Conservation (phyloP, 768 basidiomycete genomes). For the Mycena amicta region DNA sequence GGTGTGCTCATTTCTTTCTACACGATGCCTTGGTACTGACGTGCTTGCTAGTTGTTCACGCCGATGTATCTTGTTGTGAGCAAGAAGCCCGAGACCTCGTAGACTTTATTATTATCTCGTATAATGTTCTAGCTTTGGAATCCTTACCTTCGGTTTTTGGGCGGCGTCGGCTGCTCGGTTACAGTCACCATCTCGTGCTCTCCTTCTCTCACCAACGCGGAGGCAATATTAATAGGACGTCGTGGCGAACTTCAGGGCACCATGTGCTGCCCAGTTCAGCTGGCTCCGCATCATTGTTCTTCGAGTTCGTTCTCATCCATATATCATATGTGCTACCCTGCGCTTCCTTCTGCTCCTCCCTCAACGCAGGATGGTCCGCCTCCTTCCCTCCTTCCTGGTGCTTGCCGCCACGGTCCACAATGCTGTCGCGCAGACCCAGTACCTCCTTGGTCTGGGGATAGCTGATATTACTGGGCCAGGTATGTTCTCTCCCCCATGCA, state of each 20-base stretch:
- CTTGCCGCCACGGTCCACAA: conserved; percentile 11
- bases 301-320: too few relatives aligned
- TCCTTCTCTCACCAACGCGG: too few relatives aligned
- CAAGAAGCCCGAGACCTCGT: conserved; percentile 29
- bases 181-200: too few relatives aligned
- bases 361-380: conserved; percentile 10
- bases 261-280: not conserved
- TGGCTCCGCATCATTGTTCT: not conserved
- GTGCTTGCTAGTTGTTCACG: conserved; percentile 52
- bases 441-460: conserved; percentile 65
- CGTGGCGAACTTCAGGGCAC: not conserved
- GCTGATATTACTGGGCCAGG: conserved; percentile 44
- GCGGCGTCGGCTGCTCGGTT: too few relatives aligned
- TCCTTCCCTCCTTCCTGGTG: conserved; percentile 14
- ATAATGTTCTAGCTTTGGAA: not conserved
- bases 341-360: not conserved
- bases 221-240: not conserved
- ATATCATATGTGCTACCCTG: not conserved
- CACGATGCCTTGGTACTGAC: not conserved
- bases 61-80: conserved; percentile 58
- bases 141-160: not conserved
- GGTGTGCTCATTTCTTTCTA: conserved; percentile 36
- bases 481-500: too few relatives aligned
- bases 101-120: not conserved
- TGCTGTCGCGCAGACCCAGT: conserved; percentile 40